Evolutionary conservation across 371 early-diverging fungal species (phyloP), one percentile per base, ranked within the genome.

Genomic region (Homolaphlyctis polyrhiza): DNA sequence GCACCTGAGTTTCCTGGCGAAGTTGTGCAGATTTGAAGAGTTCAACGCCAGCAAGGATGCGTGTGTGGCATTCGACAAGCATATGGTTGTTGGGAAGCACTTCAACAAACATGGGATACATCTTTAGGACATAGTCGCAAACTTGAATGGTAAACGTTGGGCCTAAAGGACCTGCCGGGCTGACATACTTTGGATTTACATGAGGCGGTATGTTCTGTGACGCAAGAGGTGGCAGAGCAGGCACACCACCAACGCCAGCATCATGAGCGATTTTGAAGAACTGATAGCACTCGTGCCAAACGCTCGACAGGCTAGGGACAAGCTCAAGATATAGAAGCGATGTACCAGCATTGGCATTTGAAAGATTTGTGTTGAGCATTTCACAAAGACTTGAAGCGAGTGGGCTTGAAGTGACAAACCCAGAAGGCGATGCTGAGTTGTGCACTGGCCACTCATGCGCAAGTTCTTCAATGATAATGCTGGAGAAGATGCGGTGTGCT

Each of bases 381-480:
- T 62, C 58, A 67, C 77, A 74, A 29, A 70, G n/a, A 13, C 16
- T 23, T 6, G 47, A 36, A 1, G 66, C 69, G 23, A 71, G 33
- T 2, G 66, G 59, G 0, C 30, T 27, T 16, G 47, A 28, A 5
- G 69, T 70, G 14, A 65, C 32, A 35, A 71, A 18, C 6, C 51
- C 28, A 25, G 32, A 30, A 16, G 32, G 6, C 6, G 11, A 14
- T 27, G 51, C 51, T 6, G 25, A 50, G 36, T 25, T 57, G 8
- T 27, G 28, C 32, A 25, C 23, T 5, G 6, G 35, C 35, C 28
- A 57, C 36, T 57, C 35, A 6, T 23, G 72, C 0, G 89, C 90
- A 85, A 90, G 91, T 69, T 92, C 95, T 61, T 95, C 93, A 29
- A 92, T 75, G 0, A 91, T 80, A 55, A 91, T 82, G n/a, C 87